Evolutionary conservation across 129 eudicot species (phyloP).

Genomic region (Saposhnikovia divaricata): DNA sequence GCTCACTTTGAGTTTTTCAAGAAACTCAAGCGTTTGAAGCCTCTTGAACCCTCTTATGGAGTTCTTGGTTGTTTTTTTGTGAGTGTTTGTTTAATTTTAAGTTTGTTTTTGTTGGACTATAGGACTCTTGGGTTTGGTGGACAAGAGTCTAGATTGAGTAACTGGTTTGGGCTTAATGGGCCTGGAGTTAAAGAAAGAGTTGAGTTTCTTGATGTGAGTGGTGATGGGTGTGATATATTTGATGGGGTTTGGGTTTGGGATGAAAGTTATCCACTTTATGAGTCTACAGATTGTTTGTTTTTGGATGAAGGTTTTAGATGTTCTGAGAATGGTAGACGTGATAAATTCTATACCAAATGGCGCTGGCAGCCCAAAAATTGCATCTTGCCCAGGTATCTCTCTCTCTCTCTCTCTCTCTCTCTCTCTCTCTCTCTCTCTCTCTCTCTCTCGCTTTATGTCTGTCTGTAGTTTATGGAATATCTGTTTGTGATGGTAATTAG

Average conservation of each 20-base stretch:
- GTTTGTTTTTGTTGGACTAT: slow-evolving; percentile 52
- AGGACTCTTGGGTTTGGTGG: slow-evolving; percentile 27
- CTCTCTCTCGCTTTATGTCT: not conserved
- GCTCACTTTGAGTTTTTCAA: slow-evolving; percentile 60
- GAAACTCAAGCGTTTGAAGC: slow-evolving; percentile 54
- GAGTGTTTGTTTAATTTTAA: slow-evolving; percentile 34
- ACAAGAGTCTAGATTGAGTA: slow-evolving; percentile 27
- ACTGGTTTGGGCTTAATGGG: slow-evolving; percentile 38
- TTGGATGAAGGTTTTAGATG: slow-evolving; percentile 76
- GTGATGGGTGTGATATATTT: slow-evolving; percentile 49
- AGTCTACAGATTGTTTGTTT: slow-evolving; percentile 59
- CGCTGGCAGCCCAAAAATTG: slow-evolving; percentile 89
- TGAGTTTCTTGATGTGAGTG: slow-evolving; percentile 58
- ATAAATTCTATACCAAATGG: slow-evolving; percentile 70
- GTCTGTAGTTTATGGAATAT: not conserved
- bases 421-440: too few relatives aligned
- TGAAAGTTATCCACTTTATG: slow-evolving; percentile 73
- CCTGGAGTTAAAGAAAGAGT: slow-evolving; percentile 11
- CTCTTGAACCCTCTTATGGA: slow-evolving; percentile 26
- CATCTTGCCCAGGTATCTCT: slow-evolving; percentile 57
- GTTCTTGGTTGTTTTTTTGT: slow-evolving; percentile 54
- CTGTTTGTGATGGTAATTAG: not conserved
- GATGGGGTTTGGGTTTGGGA: slow-evolving; percentile 86
- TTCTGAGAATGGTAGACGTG: slow-evolving; percentile 66
- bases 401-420: too few relatives aligned